These are phyloP conservation scores for Tetrahymena borealis DNA, from an alignment of 73 alveolate species.

Conservation along the genomic window DNA sequence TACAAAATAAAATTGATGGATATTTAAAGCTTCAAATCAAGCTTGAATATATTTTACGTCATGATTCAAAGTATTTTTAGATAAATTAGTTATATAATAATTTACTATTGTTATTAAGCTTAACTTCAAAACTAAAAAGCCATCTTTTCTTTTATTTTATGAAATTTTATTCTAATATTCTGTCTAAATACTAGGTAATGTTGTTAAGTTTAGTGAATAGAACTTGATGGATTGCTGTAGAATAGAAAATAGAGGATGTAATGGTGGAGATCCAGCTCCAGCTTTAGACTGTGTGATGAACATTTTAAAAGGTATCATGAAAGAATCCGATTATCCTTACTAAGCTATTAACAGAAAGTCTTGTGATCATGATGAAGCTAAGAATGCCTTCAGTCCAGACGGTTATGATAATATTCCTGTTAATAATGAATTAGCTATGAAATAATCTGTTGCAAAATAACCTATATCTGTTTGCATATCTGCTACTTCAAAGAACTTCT, in stretches of 20 bases:
- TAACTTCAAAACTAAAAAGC: too few species aligned
- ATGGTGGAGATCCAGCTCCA: neutral
- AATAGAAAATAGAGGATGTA: neutral
- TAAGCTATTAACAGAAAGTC: slow-evolving; percentile 3
- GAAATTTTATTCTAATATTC: too few species aligned
- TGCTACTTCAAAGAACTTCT: neutral
- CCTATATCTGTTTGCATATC: slow-evolving; percentile 35
- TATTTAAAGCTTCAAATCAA: too few species aligned
- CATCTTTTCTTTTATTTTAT: too few species aligned
- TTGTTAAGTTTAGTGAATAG: neutral
- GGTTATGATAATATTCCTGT: neutral
- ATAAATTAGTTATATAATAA: too few species aligned
- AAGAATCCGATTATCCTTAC: slow-evolving; percentile 25
- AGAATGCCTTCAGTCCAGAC: neutral
- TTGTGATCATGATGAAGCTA: neutral
- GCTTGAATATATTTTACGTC: too few species aligned
- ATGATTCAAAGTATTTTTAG: too few species aligned
- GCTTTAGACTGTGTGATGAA: neutral
- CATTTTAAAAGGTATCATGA: neutral
- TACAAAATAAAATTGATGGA: too few species aligned
- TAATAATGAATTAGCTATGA: slow-evolving; percentile 1
- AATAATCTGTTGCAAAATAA: slow-evolving; percentile 31
- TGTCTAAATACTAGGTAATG: neutral
- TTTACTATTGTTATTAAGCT: too few species aligned
- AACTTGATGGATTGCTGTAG: neutral